Evolutionary conservation across 352 stramenopile genomes (phyloP).

Genomic region (Sclerospora graminicola): DNA sequence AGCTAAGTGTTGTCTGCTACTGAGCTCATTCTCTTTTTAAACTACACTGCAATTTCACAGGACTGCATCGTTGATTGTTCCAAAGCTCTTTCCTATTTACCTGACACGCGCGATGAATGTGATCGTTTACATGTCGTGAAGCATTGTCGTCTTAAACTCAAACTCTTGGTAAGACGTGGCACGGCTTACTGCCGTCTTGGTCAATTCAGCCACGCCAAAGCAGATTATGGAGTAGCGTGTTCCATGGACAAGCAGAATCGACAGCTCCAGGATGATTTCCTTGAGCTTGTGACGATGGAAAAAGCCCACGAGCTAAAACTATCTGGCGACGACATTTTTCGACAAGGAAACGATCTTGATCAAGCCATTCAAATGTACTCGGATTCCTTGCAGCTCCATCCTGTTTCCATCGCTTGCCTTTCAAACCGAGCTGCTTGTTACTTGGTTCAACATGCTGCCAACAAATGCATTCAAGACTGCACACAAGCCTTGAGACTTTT

Average conservation of each 20-base stretch:
- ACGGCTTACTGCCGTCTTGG: too few relatives aligned
- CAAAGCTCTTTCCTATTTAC: too few relatives aligned
- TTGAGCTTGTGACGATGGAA: conserved; percentile 41
- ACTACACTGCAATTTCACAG: too few relatives aligned
- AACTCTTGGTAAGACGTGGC: too few relatives aligned
- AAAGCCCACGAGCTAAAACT: too few relatives aligned
- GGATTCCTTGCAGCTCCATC: conserved; percentile 28
- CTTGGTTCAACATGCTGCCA: conserved; percentile 33
- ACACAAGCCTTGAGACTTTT: conserved; percentile 41
- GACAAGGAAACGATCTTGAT: conserved; percentile 23
- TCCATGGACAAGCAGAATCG: conserved; percentile 69
- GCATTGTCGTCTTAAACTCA: too few relatives aligned
- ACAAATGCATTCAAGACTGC: conserved; percentile 53
- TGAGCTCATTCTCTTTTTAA: too few relatives aligned
- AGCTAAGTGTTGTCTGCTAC: too few relatives aligned
- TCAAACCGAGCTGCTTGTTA: conserved; percentile 30
- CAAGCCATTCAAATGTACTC: conserved; percentile 11
- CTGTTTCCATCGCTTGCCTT: conserved; percentile 54
- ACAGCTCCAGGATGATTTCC: conserved; percentile 55
- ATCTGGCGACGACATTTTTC: conserved; percentile 36
- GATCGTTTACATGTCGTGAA: too few relatives aligned
- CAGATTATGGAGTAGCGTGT: conserved; percentile 68
- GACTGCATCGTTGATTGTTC: too few relatives aligned
- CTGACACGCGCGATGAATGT: too few relatives aligned
- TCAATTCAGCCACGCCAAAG: conserved; percentile 36